These are phyloP conservation scores for Colletotrichum aenigma DNA, from an alignment of 2,329 filamentous ascomycete species.

Conservation along the genomic window DNA sequence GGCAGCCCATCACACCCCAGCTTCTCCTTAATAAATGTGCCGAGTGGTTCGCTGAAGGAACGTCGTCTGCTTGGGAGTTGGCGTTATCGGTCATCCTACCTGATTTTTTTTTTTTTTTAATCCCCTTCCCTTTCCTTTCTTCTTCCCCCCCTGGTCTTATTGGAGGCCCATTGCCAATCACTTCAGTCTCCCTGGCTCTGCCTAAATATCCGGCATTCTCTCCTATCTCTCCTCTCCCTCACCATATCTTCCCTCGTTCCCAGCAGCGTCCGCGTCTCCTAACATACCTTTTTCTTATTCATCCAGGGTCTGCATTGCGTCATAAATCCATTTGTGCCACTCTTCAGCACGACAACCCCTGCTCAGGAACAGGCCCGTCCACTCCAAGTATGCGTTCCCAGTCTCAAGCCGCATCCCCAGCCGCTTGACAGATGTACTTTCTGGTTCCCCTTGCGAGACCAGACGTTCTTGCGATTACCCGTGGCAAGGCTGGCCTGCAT, in stretches of 20 bases:
- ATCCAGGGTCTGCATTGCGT: slow-evolving; percentile 4
- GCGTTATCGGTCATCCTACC: slow-evolving; percentile 9
- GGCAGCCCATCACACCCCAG: slow-evolving; percentile 22
- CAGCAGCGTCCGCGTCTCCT: neutral
- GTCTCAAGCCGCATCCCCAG: slow-evolving; percentile 8
- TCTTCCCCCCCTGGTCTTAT: neutral
- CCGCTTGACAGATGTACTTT: slow-evolving; percentile 1
- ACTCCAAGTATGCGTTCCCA: slow-evolving; percentile 8
- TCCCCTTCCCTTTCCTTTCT: neutral
- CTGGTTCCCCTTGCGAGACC: slow-evolving; percentile 2
- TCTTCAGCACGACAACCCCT: slow-evolving; percentile 1
- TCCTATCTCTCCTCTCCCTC: slow-evolving; percentile 16
- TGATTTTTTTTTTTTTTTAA: neutral
- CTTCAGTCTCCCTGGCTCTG: slow-evolving; percentile 12
- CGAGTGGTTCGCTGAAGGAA: slow-evolving; percentile 19
- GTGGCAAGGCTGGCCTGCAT: slow-evolving; percentile 21
- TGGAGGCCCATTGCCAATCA: slow-evolving; percentile 17
- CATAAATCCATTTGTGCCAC: slow-evolving; percentile 5
- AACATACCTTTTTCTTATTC: neutral
- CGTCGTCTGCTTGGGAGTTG: slow-evolving; percentile 1
- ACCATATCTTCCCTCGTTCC: neutral
- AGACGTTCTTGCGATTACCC: neutral
- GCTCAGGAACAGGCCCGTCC: neutral
- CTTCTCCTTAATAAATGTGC: slow-evolving; percentile 24
- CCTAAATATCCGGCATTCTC: slow-evolving; percentile 21